These are phyloP conservation scores for Setomelanomma holmii DNA, from an alignment of 2,329 filamentous ascomycete species.

Conservation along the genomic window DNA sequence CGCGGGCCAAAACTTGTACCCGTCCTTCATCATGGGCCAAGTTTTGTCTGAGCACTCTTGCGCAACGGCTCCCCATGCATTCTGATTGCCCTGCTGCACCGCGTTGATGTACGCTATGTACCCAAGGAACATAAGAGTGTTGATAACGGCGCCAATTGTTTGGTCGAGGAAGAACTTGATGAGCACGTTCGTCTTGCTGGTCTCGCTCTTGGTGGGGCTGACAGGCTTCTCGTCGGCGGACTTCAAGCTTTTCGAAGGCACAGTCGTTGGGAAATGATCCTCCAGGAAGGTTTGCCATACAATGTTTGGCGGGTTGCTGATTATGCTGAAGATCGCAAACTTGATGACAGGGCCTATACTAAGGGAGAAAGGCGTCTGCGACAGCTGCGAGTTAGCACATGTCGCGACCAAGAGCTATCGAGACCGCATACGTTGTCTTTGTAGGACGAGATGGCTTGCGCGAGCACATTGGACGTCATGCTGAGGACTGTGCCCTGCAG, in stretches of 20 bases:
- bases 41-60: slow-evolving; percentile 60
- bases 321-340: slow-evolving; percentile 75
- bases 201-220: slow-evolving; percentile 37
- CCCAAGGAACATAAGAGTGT: slow-evolving; percentile 69
- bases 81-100: slow-evolving; percentile 27
- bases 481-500: slow-evolving; percentile 71
- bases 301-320: slow-evolving; percentile 83
- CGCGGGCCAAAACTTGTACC: slow-evolving; percentile 75
- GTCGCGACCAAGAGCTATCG: background rate
- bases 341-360: slow-evolving; percentile 74
- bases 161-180: slow-evolving; percentile 75
- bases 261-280: slow-evolving; percentile 69
- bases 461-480: slow-evolving; percentile 74
- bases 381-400: background rate
- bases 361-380: slow-evolving; percentile 66
- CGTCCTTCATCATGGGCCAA: slow-evolving; percentile 61
- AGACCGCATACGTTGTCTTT: slow-evolving; percentile 59
- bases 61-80: slow-evolving; percentile 39
- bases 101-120: slow-evolving; percentile 61
- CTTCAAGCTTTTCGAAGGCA: slow-evolving; percentile 42
- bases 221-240: slow-evolving; percentile 38
- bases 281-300: slow-evolving; percentile 86
- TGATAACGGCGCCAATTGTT: slow-evolving; percentile 68
- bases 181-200: slow-evolving; percentile 68
- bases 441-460: slow-evolving; percentile 72